phyloP scores from a whole-genome alignment of 805 yeast genomes.

The Candida hungchunana region DNA sequence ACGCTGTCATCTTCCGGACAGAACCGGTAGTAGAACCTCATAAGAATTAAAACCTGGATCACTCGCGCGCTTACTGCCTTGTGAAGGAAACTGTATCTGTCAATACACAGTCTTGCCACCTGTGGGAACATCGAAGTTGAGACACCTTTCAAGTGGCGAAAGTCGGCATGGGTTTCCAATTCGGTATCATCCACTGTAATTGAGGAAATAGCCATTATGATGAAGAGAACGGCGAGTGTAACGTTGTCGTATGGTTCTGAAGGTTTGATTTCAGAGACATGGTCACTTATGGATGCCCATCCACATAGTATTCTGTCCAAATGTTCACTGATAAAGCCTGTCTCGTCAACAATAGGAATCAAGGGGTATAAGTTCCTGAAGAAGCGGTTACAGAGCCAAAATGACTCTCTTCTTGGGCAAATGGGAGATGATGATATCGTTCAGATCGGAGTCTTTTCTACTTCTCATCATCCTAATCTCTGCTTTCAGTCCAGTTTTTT shows the following conservation, averaged over 20 bases:
- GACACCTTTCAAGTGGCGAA: conserved; percentile 6
- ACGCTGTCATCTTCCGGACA: conserved; percentile 59
- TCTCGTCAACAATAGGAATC: conserved; percentile 24
- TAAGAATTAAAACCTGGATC: conserved; percentile 47
- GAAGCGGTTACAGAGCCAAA: conserved; percentile 20
- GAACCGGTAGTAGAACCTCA: conserved; percentile 43
- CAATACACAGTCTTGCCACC: conserved; percentile 36
- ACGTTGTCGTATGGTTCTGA: conserved; percentile 21
- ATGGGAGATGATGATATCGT: conserved; percentile 10
- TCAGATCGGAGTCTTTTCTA: conserved; percentile 2
- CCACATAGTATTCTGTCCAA: conserved; percentile 14
- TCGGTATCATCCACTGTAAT: conserved; percentile 18
- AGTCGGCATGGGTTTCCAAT: conserved; percentile 10
- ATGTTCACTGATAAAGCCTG: conserved; percentile 18
- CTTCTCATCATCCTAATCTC: conserved; percentile 2
- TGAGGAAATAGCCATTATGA: conserved; percentile 21
- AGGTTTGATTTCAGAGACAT: conserved; percentile 6
- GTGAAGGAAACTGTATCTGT: conserved; percentile 45
- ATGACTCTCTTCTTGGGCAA: conserved; percentile 19
- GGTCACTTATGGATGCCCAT: conserved; percentile 1
- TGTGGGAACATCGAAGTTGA: conserved; percentile 10
- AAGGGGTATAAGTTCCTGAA: conserved; percentile 25
- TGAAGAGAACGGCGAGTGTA: conserved; percentile 19
- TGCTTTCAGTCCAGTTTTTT: conserved; percentile 8
- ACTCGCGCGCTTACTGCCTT: conserved; percentile 42